These are phyloP conservation scores for Tanozyma kutaoensis DNA, from an alignment of 805 yeast species.

Conservation along the genomic window DNA sequence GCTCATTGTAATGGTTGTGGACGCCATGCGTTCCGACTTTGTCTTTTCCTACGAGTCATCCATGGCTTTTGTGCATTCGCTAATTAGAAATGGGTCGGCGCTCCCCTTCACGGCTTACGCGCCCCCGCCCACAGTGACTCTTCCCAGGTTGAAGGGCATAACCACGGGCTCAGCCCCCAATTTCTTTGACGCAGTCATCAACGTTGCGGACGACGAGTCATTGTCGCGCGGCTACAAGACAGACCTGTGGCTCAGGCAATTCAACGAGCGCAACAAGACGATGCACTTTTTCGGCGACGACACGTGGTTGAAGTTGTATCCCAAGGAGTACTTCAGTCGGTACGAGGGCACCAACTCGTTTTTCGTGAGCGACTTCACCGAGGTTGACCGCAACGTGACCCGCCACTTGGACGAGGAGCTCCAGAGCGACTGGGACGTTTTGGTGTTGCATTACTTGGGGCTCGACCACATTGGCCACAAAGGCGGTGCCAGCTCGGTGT, in stretches of 20 bases:
- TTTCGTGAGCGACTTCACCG: conserved; percentile 88
- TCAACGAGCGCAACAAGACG: conserved; percentile 25
- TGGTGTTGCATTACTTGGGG: conserved; percentile 85
- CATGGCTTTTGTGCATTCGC: conserved; percentile 52
- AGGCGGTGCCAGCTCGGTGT: conserved; percentile 75
- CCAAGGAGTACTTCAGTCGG: conserved; percentile 38
- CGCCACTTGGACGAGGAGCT: conserved; percentile 64
- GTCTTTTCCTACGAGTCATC: conserved; percentile 49
- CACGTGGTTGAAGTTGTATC: conserved; percentile 91
- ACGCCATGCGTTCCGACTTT: conserved; percentile 87
- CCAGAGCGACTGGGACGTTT: conserved; percentile 56
- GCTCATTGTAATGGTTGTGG: conserved; percentile 75
- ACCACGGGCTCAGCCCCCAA: conserved; percentile 93
- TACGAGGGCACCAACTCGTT: conserved; percentile 87
- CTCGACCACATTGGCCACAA: conserved; percentile 97
- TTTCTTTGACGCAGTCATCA: conserved; percentile 86
- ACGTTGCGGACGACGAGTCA: conserved; percentile 83
- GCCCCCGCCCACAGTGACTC: conserved; percentile 92
- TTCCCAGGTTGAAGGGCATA: conserved; percentile 85
- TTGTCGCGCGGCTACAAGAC: conserved; percentile 57
- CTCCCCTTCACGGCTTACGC: conserved; percentile 85
- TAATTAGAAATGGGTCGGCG: conserved; percentile 57
- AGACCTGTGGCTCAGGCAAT: conserved; percentile 81
- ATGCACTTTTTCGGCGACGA: conserved; percentile 93
- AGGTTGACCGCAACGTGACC: conserved; percentile 88